Evolutionary conservation across 768 basidiomycete species (phyloP).

Genomic region (Rhizopogon vesiculosus): DNA sequence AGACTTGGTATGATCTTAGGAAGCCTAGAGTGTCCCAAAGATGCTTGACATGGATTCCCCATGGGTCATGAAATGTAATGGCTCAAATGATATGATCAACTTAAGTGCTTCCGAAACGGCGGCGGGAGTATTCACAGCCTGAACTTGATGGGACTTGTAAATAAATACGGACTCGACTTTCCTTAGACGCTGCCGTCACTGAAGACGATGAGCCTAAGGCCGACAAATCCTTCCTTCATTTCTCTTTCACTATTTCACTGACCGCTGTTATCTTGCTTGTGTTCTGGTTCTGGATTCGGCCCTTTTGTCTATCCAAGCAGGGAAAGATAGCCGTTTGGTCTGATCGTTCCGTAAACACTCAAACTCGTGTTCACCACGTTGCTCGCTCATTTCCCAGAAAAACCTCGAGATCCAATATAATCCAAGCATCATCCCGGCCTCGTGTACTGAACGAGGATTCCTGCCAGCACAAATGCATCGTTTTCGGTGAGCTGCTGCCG

Average conservation of each 20-base stretch:
- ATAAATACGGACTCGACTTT: no score
- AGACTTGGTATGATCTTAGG: no score
- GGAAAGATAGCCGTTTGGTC: slow-evolving; percentile 4
- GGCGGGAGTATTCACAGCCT: background rate
- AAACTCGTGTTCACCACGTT: slow-evolving; percentile 81
- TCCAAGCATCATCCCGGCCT: slow-evolving; percentile 23
- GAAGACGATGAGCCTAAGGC: background rate
- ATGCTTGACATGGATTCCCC: background rate
- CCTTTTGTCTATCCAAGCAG: slow-evolving; percentile 4
- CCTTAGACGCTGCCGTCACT: background rate
- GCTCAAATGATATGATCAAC: background rate
- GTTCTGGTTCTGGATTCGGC: background rate
- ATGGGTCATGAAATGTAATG: no score
- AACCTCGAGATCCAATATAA: slow-evolving; percentile 17
- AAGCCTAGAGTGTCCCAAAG: no score
- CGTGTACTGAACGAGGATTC: slow-evolving; percentile 67
- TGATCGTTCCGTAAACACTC: slow-evolving; percentile 28
- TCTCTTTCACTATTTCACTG: background rate
- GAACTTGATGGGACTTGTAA: no score
- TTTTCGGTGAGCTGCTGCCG: slow-evolving; percentile 61
- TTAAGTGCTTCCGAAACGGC: background rate
- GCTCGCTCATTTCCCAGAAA: slow-evolving; percentile 35
- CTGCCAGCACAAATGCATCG: slow-evolving; percentile 55
- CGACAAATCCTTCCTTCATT: background rate
- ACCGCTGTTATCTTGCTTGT: background rate